Evolutionary conservation across 176 grass and related monocot genomes (phyloP), one percentile per base, ranked within the genome.

Genomic region (Cenchrus fungigraminus): DNA sequence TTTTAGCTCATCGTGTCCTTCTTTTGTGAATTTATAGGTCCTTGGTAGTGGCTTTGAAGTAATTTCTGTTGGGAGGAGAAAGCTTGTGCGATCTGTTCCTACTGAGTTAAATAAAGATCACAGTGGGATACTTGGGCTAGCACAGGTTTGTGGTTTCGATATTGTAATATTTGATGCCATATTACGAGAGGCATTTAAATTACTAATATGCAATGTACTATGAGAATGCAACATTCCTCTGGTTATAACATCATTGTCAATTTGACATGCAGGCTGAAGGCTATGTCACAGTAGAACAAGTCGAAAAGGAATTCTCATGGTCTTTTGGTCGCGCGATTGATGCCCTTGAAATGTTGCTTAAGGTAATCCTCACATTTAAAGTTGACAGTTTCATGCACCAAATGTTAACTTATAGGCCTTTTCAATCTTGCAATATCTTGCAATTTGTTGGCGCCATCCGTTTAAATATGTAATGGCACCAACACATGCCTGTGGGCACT

Each of bases 41-140:
- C 88, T 96, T 45, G 93, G 97, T 82, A 98, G 91, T 84, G 93
- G 97, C 60, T 98, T 98, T 96, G 97, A 95, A 98, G 93, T 98
- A 68, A 92, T 98, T 84, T 85, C 88, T 86, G 86, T 98, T 86
- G 91, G 91, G 63, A 94, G 89, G 84, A 98, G 89, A 64, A 98
- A 92, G 56, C 90, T 98, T 84, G 91, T 98, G 15, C 89, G 93
- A 22, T 98, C 97, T 3, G 93, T 98, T 79, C 93, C 93, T 83
- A 96, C 97, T 1, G 97, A 98, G 78, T 83, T 98, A 76, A 98
- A 98, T 89, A 98, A 81, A 90, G 93, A 98, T 81, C 97, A 96
- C 80, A 98, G 92, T 88, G 97, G 92, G 78, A 98, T 96, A 86
- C 88, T 98, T 88, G 91, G 95, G 85, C 85, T 96, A 81, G 97